Evolutionary conservation across 2,329 filamentous ascomycete genomes (phyloP), one percentile per base, ranked within the genome.

Genomic region (Ophiostoma novo-ulmi): DNA sequence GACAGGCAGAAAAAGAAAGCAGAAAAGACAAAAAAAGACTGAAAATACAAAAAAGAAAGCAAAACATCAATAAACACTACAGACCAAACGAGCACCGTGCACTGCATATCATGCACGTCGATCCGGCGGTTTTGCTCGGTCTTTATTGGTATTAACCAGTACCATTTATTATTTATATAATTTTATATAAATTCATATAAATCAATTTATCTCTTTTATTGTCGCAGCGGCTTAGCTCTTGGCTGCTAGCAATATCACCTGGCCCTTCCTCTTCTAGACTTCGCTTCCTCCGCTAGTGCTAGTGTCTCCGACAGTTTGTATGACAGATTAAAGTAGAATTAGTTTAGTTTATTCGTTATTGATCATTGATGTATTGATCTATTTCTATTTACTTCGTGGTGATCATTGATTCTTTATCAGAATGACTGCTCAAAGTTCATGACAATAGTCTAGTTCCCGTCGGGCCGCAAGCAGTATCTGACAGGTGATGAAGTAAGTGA

Each of bases 1-100:
- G 3, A 11, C 1, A 10, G 11, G 52, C 13, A 14, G 17, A 5
- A 48, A 48, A 41, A 48, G 26, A 39, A 41, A 64, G 36, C 94
- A 97, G 79, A 94, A 98, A 97, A 97, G 85, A 91, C 10, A 66
- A 31, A 22, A 22, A 61, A 39, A 11, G 6, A 38, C 36, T 48
- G 20, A 14, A 5, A 44, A 44, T 20, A 48, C 14, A n/a, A 26
- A 58, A 58, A 58, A 22, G 20, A 55, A 58, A 58, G n/a, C 6
- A 26, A 58, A 13, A 26, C 10, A 55, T 14, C 14, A 67, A 39
- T n/a, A 63, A 70, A 68, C 10, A 31, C 41, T 48, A 35, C 10
- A 55, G 11, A 67, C 36, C 61, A 66, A 68, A 52, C 52, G 52
- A 22, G 20, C 41, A 68, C 44, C 67, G 39, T 68, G 41, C 67